phyloP scores from a whole-genome alignment of 1,284 basidiomycete species.

The Papiliotrema laurentii region DNA sequence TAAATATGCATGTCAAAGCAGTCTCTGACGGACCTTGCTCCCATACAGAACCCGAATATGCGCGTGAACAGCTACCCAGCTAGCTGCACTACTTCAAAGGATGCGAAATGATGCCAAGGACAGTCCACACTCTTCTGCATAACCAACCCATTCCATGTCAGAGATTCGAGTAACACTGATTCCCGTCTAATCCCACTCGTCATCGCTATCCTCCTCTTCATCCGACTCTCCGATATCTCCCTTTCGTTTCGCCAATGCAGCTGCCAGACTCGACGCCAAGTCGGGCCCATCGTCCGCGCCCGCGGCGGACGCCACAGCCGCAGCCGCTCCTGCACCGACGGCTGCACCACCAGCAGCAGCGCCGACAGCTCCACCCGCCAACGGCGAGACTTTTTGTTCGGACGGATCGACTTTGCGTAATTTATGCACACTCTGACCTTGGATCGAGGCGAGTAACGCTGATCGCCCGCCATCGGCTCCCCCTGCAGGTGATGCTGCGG shows the following conservation, averaged over 20 bases:
- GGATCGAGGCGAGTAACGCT: conserved; percentile 64
- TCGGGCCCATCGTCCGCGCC: conserved; percentile 50
- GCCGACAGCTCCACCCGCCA: conserved; percentile 51
- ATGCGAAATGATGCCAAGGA: no score
- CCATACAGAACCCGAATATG: no score
- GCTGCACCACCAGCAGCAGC: conserved; percentile 50
- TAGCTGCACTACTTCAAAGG: no score
- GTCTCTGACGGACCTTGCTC: no score
- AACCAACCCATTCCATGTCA: no score
- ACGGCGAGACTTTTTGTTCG: conserved; percentile 43
- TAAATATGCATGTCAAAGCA: no score
- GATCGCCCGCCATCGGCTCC: conserved; percentile 49
- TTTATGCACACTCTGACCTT: conserved; percentile 64
- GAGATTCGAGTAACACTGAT: no score
- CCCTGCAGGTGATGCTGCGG: conserved; percentile 41
- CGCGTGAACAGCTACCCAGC: no score
- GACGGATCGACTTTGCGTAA: conserved; percentile 60
- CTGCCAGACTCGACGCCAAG: conserved; percentile 62
- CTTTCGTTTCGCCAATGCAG: conserved; percentile 69
- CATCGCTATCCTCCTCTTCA: conserved; percentile 84
- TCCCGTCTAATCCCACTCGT: conserved; percentile 65
- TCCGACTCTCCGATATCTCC: conserved; percentile 85
- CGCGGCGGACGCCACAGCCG: conserved; percentile 9
- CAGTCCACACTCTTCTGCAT: no score
- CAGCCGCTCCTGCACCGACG: conserved; percentile 31